Evolutionary conservation across 2,329 filamentous ascomycete genomes (phyloP), one percentile per base, ranked within the genome.

Genomic region (Grosmannia huntii): DNA sequence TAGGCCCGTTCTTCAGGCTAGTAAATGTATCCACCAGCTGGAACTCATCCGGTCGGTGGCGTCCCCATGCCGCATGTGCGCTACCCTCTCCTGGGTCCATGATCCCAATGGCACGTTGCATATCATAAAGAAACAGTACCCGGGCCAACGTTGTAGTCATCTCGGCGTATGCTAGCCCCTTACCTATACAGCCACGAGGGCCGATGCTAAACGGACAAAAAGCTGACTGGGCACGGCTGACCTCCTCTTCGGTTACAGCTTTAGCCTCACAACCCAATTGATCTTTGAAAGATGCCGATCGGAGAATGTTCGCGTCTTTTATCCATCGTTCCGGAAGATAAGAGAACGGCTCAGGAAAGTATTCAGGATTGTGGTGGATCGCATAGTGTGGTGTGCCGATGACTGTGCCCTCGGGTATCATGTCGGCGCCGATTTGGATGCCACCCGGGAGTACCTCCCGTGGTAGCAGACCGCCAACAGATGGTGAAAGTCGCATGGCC

Each of bases 131-230:
- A 62, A 74, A 86, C 60, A 88, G 65, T 23, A 82, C 73, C 16
- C 84, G 70, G 38, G 84, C 84, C 57, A 88, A 68, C 2, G 83
- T 80, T 5, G 81, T 78, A 56, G 74, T 80, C 77, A 87, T 80
- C 73, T 88, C 85, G 51, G 80, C 76, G 64, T 87, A 86, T 2
- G 84, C 84, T 51, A 87, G 70, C 0, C 79, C 78, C 75, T 88
- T 89, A 0, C 86, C 86, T 57, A 89, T 87, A 66, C 86, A 90
- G 2, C 84, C 84, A 12, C 86, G 73, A 0, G 85, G 82, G 0
- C 86, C 86, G 61, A 88, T 74, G 52, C 80, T 84, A 65, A 90
- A 90, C 1, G 89, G 86, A 62, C 85, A 89, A 70, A 88, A 92
- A 0, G 87, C 87, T 38, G 76, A 77, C 55, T 85, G 79, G 2